phyloP scores from a whole-genome alignment of 2,329 filamentous ascomycete species.

The Fusarium mundagurra region DNA sequence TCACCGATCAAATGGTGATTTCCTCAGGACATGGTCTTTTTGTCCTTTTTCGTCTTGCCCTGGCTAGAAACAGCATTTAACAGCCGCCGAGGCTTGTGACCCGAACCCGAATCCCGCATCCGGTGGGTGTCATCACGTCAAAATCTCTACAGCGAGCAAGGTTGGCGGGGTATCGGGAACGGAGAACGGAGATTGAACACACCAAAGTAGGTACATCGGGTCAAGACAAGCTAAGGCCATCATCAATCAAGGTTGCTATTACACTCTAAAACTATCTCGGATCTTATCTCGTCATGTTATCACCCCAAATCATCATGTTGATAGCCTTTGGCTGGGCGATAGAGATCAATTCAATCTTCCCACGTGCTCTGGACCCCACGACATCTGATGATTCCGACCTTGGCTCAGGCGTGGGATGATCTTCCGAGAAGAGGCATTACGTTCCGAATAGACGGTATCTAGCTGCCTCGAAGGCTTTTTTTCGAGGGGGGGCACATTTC shows the following conservation, averaged over 20 bases:
- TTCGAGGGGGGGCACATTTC: not conserved
- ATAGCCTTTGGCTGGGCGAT: conserved; percentile 2
- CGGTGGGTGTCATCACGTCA: conserved; percentile 33
- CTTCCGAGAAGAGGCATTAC: conserved; percentile 6
- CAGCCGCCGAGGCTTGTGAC: conserved; percentile 22
- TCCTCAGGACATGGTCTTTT: not conserved
- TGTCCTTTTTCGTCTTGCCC: not conserved
- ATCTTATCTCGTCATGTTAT: conserved; percentile 2
- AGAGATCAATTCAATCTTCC: conserved; percentile 3
- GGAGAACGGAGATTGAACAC: conserved; percentile 14
- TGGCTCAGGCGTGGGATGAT: conserved; percentile 33
- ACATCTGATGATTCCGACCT: conserved; percentile 21
- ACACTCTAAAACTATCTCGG: not conserved
- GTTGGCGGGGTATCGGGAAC: conserved; percentile 28
- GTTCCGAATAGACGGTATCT: conserved; percentile 25
- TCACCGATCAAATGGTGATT: not conserved
- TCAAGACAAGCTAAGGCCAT: not conserved
- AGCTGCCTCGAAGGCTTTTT: not conserved
- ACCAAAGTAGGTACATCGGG: not conserved
- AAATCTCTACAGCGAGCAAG: conserved; percentile 9
- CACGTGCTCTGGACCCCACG: conserved; percentile 36
- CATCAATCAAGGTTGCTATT: not conserved
- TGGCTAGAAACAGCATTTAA: not conserved
- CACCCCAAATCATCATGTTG: conserved; percentile 1
- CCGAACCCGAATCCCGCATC: conserved; percentile 19